phyloP scores from a whole-genome alignment of 2,329 filamentous ascomycete species.

The Shiraia bambusicola region DNA sequence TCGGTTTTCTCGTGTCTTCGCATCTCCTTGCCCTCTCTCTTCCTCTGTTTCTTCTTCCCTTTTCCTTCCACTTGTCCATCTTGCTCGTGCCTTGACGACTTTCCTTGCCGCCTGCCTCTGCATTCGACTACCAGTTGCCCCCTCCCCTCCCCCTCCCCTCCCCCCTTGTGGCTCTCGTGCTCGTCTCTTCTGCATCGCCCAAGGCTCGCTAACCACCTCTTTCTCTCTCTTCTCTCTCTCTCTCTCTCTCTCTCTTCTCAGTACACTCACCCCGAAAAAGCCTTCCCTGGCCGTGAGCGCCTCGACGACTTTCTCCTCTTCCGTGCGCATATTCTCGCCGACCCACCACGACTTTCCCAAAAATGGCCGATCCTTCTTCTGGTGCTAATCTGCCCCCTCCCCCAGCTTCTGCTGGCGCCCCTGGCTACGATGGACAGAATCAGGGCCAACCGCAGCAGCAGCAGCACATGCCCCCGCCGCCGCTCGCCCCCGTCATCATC shows the following conservation, averaged over 20 bases:
- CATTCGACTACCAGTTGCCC: conserved; percentile 11
- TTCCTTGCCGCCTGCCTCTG: conserved; percentile 32
- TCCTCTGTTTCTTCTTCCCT: conserved; percentile 41
- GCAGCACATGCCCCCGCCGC: conserved; percentile 84
- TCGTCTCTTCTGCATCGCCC: conserved; percentile 12
- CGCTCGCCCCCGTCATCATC: conserved; percentile 80
- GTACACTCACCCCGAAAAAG: conserved; percentile 2
- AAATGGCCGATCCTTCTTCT: conserved; percentile 76
- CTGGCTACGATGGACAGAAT: conserved; percentile 76
- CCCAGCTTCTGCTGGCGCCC: conserved; percentile 68
- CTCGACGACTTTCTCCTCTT: neutral
- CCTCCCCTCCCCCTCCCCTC: too few relatives aligned
- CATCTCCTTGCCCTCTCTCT: conserved; percentile 38
- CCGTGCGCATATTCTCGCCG: conserved; percentile 5
- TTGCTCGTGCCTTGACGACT: conserved; percentile 28
- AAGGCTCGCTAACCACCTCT: conserved; percentile 8
- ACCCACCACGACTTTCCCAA: conserved; percentile 20
- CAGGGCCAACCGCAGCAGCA: conserved; percentile 68
- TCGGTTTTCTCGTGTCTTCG: conserved; percentile 37
- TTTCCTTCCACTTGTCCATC: conserved; percentile 39
- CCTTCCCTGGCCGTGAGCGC: neutral
- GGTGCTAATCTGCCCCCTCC: conserved; percentile 67
- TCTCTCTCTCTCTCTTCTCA: too few relatives aligned
- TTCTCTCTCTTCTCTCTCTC: conserved; percentile 4
- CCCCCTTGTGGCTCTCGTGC: conserved; percentile 11